phyloP scores from a whole-genome alignment of 495 filamentous ascomycete genomes.

The Cairneyella variabilis region DNA sequence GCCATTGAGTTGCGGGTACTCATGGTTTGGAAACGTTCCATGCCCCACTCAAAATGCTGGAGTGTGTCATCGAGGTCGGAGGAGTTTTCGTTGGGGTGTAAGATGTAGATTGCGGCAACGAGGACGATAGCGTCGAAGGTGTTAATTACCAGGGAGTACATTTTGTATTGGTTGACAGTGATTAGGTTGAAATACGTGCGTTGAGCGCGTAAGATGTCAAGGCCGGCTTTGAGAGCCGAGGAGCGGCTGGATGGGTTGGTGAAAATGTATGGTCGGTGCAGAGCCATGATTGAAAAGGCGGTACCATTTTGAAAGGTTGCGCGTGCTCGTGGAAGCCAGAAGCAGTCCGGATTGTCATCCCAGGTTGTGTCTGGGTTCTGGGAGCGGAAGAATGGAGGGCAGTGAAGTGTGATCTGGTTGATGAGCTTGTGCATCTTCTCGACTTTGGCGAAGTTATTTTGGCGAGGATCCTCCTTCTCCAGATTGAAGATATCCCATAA shows the following conservation, averaged over 20 bases:
- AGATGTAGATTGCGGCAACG: constrained; percentile 53
- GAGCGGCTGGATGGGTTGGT: constrained; percentile 45
- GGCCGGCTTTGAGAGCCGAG: constrained; percentile 49
- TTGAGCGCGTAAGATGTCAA: constrained; percentile 53
- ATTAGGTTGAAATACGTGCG: constrained; percentile 43
- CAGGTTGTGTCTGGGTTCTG: constrained; percentile 53
- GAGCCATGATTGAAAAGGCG: constrained; percentile 52
- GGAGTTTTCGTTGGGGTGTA: constrained; percentile 45
- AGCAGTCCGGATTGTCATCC: constrained; percentile 42
- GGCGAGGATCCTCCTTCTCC: constrained; percentile 48
- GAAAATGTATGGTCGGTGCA: constrained; percentile 62
- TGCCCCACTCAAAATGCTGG: constrained; percentile 49
- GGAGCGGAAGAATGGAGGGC: constrained; percentile 44
- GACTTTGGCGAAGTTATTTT: constrained; percentile 48
- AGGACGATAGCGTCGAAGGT: constrained; percentile 62
- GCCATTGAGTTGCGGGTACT: constrained; percentile 45
- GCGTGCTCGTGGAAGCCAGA: constrained; percentile 48
- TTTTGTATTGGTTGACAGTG: constrained; percentile 49
- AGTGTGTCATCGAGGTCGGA: constrained; percentile 38
- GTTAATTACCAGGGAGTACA: constrained; percentile 51
- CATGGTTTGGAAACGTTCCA: constrained; percentile 50
- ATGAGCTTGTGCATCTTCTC: constrained; percentile 50
- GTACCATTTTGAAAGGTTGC: constrained; percentile 42
- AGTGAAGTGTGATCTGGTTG: constrained; percentile 39
- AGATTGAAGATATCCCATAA: constrained; percentile 32